Percentiles rank a stretch among this genome's conserved stretches.
phyloP scores from a whole-genome alignment of 2,329 filamentous ascomycete genomes.

The Ceratocystis huliohia region DNA sequence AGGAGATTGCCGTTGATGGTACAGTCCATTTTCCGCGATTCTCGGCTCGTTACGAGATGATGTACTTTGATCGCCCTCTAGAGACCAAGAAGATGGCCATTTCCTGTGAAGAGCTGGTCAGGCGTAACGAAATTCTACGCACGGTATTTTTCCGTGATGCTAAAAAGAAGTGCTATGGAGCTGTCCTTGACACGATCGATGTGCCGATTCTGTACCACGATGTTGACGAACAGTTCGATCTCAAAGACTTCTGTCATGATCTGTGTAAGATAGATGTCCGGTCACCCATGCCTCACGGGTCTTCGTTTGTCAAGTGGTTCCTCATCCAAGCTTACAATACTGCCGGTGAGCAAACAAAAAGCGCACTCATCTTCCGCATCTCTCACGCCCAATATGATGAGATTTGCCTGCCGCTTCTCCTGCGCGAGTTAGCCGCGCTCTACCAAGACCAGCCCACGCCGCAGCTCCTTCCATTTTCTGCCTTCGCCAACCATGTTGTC shows the following conservation, averaged over 20 bases:
- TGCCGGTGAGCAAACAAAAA: conserved; percentile 24
- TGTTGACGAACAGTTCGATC: conserved; percentile 33
- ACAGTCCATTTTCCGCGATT: conserved; percentile 47
- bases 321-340: conserved; percentile 31
- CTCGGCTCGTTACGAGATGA: conserved; percentile 51
- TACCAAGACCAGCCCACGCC: conserved; percentile 23
- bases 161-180: conserved; percentile 39
- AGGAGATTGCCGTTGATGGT: conserved; percentile 45
- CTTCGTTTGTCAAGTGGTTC: conserved; percentile 48
- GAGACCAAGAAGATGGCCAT: conserved; percentile 37
- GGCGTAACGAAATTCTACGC: conserved; percentile 50
- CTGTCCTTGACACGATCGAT: conserved; percentile 44
- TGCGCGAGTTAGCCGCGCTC: conserved; percentile 46
- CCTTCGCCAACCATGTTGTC: conserved; percentile 35
- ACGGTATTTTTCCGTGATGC: conserved; percentile 46
- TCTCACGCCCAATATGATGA: conserved; percentile 60
- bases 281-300: conserved; percentile 43
- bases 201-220: conserved; percentile 41
- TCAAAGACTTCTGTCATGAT: conserved; percentile 40
- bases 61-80: conserved; percentile 44
- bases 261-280: conserved; percentile 44
- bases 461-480: conserved; percentile 33
- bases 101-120: conserved; percentile 43
- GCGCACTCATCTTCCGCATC: conserved; percentile 45
- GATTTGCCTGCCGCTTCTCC: conserved; percentile 50